phyloP scores from a whole-genome alignment of 805 yeast genomes.

The Starmerella vitae region DNA sequence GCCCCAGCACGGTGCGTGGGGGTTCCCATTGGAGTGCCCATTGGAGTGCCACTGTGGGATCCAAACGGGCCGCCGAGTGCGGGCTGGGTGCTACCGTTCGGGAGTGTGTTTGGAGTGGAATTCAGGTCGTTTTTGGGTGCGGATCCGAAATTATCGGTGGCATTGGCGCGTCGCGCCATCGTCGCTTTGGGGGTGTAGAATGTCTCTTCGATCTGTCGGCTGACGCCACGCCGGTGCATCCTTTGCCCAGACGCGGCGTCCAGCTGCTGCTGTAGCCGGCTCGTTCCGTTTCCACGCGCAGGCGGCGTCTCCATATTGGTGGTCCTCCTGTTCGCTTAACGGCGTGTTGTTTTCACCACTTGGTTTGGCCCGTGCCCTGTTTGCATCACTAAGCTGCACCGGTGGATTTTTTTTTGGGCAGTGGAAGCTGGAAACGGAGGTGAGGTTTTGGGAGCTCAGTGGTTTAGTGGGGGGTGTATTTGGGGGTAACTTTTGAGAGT shows the following conservation, averaged over 20 bases:
- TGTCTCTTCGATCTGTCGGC: conserved; percentile 14
- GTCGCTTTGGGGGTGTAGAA: conserved; percentile 14
- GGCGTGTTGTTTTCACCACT: conserved; percentile 1
- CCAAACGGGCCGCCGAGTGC: neutral
- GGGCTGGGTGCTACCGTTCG: neutral
- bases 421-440: no score
- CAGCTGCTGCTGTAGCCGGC: conserved; percentile 16
- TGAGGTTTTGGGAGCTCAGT: no score
- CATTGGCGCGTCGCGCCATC: no score
- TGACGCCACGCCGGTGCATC: conserved; percentile 16
- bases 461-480: no score
- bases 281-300: conserved; percentile 15
- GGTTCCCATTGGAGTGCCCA: neutral
- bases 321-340: no score
- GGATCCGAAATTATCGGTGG: conserved; percentile 2
- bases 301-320: conserved; percentile 16
- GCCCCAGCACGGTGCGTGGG: neutral
- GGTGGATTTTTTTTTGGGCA: no score
- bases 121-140: neutral
- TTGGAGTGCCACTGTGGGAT: neutral
- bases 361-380: no score
- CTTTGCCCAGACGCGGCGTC: conserved; percentile 13
- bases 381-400: no score
- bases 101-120: neutral
- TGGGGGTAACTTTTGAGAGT: no score